Evolutionary conservation across 106 monocot species (phyloP).

Genomic region (Platanthera zijinensis): DNA sequence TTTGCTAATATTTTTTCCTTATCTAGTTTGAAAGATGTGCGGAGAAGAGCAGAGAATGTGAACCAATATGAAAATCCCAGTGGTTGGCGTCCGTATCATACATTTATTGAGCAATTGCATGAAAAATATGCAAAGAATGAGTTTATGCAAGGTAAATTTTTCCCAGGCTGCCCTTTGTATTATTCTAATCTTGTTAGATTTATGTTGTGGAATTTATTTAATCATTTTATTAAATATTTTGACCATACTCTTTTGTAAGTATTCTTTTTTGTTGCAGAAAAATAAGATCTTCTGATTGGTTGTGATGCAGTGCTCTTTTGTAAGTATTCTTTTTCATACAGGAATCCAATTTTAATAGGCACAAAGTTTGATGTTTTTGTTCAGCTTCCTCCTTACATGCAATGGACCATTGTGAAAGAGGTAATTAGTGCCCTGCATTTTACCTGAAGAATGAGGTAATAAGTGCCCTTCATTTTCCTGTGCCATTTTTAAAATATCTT

Average conservation of each 20-base stretch:
- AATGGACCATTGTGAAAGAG: too few relatives aligned
- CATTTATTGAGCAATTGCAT: constrained; percentile 53
- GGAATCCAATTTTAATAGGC: too few relatives aligned
- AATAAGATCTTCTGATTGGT: not conserved
- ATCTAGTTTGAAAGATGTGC: constrained; percentile 64
- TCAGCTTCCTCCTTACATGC: too few relatives aligned
- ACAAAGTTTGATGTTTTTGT: too few relatives aligned
- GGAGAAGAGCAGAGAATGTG: constrained; percentile 59
- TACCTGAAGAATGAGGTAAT: too few relatives aligned
- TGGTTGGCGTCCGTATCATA: constrained; percentile 74
- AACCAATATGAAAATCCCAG: constrained; percentile 74
- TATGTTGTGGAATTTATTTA: not conserved
- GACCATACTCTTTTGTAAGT: not conserved
- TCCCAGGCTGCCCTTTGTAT: not conserved
- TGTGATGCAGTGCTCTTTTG: too few relatives aligned
- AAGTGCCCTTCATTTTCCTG: too few relatives aligned
- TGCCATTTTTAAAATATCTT: too few relatives aligned
- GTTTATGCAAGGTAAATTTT: constrained; percentile 47
- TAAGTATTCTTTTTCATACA: too few relatives aligned
- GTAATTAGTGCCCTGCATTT: too few relatives aligned
- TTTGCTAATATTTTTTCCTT: constrained; percentile 7
- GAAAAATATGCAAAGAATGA: constrained; percentile 83
- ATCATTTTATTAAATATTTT: not conserved
- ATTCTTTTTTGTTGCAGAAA: not conserved
- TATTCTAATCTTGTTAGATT: not conserved